These are phyloP conservation scores for Orbilia ellipsospora DNA, from an alignment of 2,329 filamentous ascomycete genomes.

Conservation along the genomic window DNA sequence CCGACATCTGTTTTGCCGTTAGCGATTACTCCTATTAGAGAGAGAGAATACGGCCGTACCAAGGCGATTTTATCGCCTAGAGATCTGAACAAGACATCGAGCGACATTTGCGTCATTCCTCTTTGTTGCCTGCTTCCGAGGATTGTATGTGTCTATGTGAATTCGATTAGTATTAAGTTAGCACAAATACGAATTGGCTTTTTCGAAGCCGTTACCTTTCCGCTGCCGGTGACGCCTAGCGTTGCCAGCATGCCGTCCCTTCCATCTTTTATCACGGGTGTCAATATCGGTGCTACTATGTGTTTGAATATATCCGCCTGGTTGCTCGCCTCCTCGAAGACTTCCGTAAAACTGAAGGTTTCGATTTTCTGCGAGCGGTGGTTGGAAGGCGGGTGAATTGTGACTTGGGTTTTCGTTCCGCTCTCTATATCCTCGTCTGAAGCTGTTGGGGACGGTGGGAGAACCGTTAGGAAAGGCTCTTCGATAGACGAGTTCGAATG, in stretches of 20 bases:
- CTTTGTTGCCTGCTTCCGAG: constrained; percentile 87
- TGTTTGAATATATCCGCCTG: constrained; percentile 89
- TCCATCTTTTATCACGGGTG: constrained; percentile 78
- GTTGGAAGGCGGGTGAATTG: constrained; percentile 70
- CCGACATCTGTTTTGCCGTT: constrained; percentile 26
- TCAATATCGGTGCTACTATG: constrained; percentile 78
- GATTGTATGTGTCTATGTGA: constrained; percentile 86
- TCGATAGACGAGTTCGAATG: constrained; percentile 16
- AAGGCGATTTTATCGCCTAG: constrained; percentile 74
- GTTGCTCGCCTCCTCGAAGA: constrained; percentile 86
- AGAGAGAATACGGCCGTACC: constrained; percentile 7
- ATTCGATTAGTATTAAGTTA: constrained; percentile 14
- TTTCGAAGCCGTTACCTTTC: constrained; percentile 75
- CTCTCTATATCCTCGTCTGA: constrained; percentile 45
- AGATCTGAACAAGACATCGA: constrained; percentile 89
- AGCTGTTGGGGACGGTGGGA: constrained; percentile 43
- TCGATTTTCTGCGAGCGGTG: constrained; percentile 88
- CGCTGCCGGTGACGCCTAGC: constrained; percentile 91
- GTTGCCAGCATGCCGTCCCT: constrained; percentile 87
- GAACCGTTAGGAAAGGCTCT: constrained; percentile 41
- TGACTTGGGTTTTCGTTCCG: constrained; percentile 48
- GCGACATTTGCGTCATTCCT: constrained; percentile 88
- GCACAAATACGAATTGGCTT: not conserved
- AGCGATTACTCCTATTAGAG: not conserved
- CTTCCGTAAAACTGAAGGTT: constrained; percentile 91